phyloP scores from a whole-genome alignment of 176 grass and related monocot genomes.

The Tillandsia fasciculata region DNA sequence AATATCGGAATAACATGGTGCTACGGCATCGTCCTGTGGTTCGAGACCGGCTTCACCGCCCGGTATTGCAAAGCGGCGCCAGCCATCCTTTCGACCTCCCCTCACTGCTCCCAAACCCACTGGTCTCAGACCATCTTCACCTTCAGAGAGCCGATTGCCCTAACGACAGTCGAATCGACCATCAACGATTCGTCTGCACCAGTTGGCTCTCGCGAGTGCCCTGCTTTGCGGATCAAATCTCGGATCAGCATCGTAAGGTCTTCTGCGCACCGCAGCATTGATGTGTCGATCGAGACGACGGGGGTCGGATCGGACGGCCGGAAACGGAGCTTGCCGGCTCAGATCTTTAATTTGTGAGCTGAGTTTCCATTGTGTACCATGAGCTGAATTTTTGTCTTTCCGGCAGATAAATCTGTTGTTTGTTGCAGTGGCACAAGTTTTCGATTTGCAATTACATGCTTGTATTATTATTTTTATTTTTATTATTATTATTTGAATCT shows the following conservation, averaged over 20 bases:
- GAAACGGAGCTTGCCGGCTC: constrained; percentile 53
- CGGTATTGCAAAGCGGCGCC: constrained; percentile 88
- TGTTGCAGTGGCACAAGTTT: too few species aligned
- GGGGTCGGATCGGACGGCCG: constrained; percentile 37
- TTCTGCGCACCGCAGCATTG: constrained; percentile 63
- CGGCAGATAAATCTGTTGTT: too few species aligned
- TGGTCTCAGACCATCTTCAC: constrained; percentile 86
- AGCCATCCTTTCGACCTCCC: constrained; percentile 65
- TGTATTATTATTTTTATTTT: too few species aligned
- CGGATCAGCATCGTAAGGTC: constrained; percentile 80
- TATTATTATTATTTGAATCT: too few species aligned
- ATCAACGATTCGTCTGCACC: constrained; percentile 8
- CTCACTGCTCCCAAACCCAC: constrained; percentile 65
- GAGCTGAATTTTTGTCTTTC: too few species aligned
- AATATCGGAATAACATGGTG: constrained; percentile 31
- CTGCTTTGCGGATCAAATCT: constrained; percentile 33
- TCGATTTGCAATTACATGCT: too few species aligned
- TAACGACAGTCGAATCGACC: constrained; percentile 21
- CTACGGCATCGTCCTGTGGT: constrained; percentile 87
- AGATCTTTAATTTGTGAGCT: constrained; percentile 77
- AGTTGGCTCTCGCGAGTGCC: constrained; percentile 49
- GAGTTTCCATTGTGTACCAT: not conserved
- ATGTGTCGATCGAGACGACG: constrained; percentile 53
- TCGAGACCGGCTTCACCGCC: constrained; percentile 60
- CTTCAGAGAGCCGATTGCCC: constrained; percentile 63